Evolutionary conservation across 148 eudicot species (phyloP).

Genomic region (Nyssa sinensis): DNA sequence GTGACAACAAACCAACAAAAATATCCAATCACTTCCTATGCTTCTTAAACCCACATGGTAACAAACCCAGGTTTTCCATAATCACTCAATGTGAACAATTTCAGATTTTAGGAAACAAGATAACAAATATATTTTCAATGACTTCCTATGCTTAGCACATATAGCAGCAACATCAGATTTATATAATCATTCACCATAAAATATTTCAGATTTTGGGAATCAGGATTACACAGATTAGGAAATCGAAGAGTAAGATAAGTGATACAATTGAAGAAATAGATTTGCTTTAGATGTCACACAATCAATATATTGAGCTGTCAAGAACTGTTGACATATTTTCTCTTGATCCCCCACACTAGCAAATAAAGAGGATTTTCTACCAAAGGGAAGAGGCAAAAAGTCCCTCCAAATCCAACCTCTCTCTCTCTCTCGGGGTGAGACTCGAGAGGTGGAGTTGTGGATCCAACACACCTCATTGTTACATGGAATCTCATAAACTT

Average conservation of each 20-base stretch:
- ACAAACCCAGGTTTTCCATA: not conserved
- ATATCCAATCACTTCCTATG: too few relatives aligned
- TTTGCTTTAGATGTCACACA: not conserved
- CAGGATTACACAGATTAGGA: not conserved
- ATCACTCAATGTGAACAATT: not conserved
- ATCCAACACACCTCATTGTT: not conserved
- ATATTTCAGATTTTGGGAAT: not conserved
- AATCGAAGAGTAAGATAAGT: too few relatives aligned
- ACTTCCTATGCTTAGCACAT: not conserved
- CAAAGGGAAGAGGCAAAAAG: not conserved
- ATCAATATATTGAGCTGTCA: not conserved
- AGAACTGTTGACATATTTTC: not conserved
- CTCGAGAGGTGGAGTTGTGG: not conserved
- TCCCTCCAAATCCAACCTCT: too few relatives aligned
- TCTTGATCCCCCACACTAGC: not conserved
- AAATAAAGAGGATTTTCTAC: not conserved
- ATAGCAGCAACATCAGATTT: not conserved
- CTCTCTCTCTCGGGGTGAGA: not conserved
- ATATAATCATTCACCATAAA: not conserved
- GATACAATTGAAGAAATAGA: too few relatives aligned
- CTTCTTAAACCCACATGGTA: not conserved
- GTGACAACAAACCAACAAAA: not conserved
- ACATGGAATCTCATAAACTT: not conserved
- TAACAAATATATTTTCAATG: not conserved
- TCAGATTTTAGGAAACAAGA: not conserved